Conservation (phyloP, 108 stramenopile genomes). For the Epipyxis sp. region DNA sequence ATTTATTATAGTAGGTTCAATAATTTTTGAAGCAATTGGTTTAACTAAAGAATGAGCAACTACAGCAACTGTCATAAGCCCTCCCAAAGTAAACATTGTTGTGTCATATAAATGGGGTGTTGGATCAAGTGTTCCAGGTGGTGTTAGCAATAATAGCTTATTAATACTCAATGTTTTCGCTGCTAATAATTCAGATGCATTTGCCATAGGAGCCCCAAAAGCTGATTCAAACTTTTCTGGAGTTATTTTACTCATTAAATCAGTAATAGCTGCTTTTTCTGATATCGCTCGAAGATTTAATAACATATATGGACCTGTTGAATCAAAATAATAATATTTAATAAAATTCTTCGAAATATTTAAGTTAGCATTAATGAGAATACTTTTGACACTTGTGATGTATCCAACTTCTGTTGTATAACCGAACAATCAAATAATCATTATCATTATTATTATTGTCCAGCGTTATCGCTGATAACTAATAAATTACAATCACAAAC, state of each 20-base stretch:
- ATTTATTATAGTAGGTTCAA: not conserved
- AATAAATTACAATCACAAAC: not conserved
- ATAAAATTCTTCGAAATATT: not conserved
- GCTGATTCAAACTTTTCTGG: slow-evolving; percentile 1
- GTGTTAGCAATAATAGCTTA: slow-evolving; percentile 64
- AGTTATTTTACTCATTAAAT: slow-evolving; percentile 57
- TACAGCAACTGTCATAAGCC: slow-evolving; percentile 57
- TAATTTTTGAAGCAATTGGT: slow-evolving; percentile 22
- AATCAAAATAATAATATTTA: not conserved
- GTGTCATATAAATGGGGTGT: slow-evolving; percentile 73
- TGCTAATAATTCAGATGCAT: slow-evolving; percentile 22
- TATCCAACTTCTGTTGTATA: too few relatives aligned
- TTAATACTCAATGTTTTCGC: slow-evolving; percentile 68
- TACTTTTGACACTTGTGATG: too few relatives aligned
- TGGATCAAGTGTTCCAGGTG: slow-evolving; percentile 67
- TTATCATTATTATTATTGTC: too few relatives aligned
- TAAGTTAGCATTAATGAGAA: too few relatives aligned
- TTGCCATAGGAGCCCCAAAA: slow-evolving; percentile 29
- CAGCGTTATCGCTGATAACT: too few relatives aligned
- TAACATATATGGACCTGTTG: slow-evolving; percentile 64
- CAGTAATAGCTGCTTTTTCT: slow-evolving; percentile 58
- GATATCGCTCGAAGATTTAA: slow-evolving; percentile 61
- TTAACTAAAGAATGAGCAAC: slow-evolving; percentile 39
- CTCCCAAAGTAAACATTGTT: slow-evolving; percentile 68
- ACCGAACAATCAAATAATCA: too few relatives aligned